These are phyloP conservation scores for Scheffersomyces lignicola DNA, from an alignment of 1,139 yeast species.

Conservation along the genomic window DNA sequence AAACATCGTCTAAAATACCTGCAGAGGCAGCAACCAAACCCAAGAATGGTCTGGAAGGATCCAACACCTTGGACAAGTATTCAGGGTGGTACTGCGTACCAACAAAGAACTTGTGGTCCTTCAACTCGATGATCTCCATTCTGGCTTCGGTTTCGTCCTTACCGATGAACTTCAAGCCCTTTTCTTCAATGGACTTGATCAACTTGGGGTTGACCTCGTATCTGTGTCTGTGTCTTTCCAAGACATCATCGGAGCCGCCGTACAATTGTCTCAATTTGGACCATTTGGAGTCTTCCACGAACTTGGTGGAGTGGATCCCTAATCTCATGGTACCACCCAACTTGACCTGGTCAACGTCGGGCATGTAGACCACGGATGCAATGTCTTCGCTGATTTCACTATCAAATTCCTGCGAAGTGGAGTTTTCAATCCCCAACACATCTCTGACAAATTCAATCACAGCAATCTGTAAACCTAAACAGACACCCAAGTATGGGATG, in stretches of 20 bases:
- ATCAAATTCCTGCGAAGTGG: constrained; percentile 86
- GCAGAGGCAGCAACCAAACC: constrained; percentile 94
- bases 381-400: constrained; percentile 59
- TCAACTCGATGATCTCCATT: constrained; percentile 90
- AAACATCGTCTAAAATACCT: constrained; percentile 69
- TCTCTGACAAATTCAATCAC: constrained; percentile 91
- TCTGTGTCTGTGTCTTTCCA: constrained; percentile 98
- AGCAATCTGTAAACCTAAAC: constrained; percentile 96
- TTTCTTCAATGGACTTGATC: constrained; percentile 64
- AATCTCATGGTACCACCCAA: constrained; percentile 99
- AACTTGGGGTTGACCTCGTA: constrained; percentile 92
- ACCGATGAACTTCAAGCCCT: constrained; percentile 89
- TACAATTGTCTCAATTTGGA: constrained; percentile 78
- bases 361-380: constrained; percentile 94
- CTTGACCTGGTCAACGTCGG: constrained; percentile 93
- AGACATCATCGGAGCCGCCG: constrained; percentile 67
- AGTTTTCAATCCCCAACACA: constrained; percentile 65
- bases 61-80: constrained; percentile 91
- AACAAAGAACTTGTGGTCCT: constrained; percentile 82
- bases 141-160: constrained; percentile 86
- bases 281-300: constrained; percentile 68
- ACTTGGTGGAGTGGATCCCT: constrained; percentile 87
- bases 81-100: constrained; percentile 99
- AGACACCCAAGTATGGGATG: constrained; percentile 93
- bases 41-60: constrained; percentile 94